A percentile compares a stretch with the other conserved stretches of the same genome.
Conservation (phyloP, 2,329 filamentous ascomycete species). For the Lecanicillium sp. region DNA sequence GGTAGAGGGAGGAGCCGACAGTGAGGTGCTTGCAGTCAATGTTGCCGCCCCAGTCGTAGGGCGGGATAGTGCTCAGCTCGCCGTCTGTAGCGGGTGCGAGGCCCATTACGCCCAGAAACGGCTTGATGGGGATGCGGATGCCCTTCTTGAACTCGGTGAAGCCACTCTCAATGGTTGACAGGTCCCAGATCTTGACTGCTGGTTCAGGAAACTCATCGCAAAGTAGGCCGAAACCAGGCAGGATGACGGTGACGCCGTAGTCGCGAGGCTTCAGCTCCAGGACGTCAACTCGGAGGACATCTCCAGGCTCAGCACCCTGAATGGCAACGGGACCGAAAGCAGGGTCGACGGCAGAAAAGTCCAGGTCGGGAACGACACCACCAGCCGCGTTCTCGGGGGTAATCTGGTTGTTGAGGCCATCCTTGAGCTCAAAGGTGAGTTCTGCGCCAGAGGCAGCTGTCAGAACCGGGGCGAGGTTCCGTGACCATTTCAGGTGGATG, state of each 20-base stretch:
- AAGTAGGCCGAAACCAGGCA: constrained; percentile 41
- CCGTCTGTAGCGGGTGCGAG: constrained; percentile 36
- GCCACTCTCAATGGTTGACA: constrained; percentile 16
- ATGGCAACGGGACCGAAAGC: constrained; percentile 42
- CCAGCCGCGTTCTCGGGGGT: constrained; percentile 30
- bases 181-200: constrained; percentile 39
- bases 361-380: constrained; percentile 30
- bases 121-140: constrained; percentile 38
- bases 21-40: constrained; percentile 43
- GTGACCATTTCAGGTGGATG: constrained; percentile 40
- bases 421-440: constrained; percentile 39
- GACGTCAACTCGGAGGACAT: constrained; percentile 42
- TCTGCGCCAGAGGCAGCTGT: constrained; percentile 38
- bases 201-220: constrained; percentile 36
- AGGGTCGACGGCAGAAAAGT: constrained; percentile 34
- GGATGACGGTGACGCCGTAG: constrained; percentile 45
- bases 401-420: constrained; percentile 43
- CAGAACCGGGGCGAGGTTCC: constrained; percentile 32
- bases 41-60: constrained; percentile 44
- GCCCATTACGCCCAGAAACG: constrained; percentile 45
- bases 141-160: constrained; percentile 36
- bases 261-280: constrained; percentile 33
- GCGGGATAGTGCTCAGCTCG: constrained; percentile 40
- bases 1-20: constrained; percentile 35
- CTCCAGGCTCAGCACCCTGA: constrained; percentile 39